Evolutionary conservation across 1,284 basidiomycete genomes (phyloP), one percentile per base, ranked within the genome.

Genomic region (Chalciporus piperatoides): DNA sequence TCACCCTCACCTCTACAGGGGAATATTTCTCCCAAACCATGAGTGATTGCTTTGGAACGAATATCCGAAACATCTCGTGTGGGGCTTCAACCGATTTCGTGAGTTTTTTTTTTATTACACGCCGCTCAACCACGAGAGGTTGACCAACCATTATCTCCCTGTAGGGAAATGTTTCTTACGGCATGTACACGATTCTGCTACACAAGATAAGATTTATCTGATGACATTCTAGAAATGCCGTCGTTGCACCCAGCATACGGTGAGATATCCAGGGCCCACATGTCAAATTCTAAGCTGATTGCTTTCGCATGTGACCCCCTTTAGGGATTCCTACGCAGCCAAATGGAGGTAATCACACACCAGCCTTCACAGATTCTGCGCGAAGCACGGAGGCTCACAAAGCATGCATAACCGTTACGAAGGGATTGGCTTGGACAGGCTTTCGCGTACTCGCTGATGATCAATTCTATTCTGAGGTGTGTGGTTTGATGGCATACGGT

Each of bases 1-100:
- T 21, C 30, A 9, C 45, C 28, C 52, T 43, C 25, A 46, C 14
- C 27, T 44, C 21, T 24, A 17, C 54, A 83, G 81, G 73, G 9
- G 65, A 68, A 35, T 71, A 71, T 52, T 80, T 80, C 54, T 64
- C 71, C 41, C 68, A 71, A 45, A 66, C 71, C 39, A 71, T 75
- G 57, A 62, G 59, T 38, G 64, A 52, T 44, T 68, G 65, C 42
- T 79, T 75, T 49, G 74, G 72, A 23, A 61, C 75, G 55, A 51
- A 54, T 28, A 63, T 64, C 2, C 62, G 51, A 24, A 56, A 60
- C 46, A 63, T 58, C n/a, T 64, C 70, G 2, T 61, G 64, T 33
- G 72, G 76, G 15, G 82, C 82, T 4, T 84, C 82, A 1, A 84
- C 82, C 21, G 82, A 84, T 64, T 84, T 84, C 60, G 82, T 84